phyloP scores from a whole-genome alignment of 2,329 filamentous ascomycete genomes.

The Hypoxylon sp. region DNA sequence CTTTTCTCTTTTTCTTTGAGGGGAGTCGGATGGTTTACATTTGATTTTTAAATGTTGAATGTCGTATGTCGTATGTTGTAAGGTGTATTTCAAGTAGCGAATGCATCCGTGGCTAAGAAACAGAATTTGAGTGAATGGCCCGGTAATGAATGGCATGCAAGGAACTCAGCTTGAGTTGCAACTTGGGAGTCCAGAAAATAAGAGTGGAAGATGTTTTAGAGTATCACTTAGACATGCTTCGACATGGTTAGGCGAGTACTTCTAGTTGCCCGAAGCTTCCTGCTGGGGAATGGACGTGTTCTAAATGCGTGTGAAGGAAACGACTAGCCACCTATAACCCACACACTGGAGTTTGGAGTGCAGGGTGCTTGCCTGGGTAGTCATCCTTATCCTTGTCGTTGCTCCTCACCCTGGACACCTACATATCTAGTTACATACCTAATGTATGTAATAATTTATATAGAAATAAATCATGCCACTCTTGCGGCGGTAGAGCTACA shows the following conservation, averaged over 20 bases:
- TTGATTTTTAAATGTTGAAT: too few species aligned
- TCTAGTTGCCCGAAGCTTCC: not conserved
- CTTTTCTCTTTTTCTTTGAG: not conserved
- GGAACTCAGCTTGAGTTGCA: not conserved
- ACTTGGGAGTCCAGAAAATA: not conserved
- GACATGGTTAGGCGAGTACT: not conserved
- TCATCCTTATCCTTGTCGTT: not conserved
- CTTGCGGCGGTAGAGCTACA: not conserved
- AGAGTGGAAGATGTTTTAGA: not conserved
- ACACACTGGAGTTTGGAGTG: not conserved
- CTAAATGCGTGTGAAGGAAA: not conserved
- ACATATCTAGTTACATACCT: not conserved
- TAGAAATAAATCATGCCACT: not conserved
- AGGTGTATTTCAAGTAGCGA: conserved; percentile 19
- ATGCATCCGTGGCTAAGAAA: conserved; percentile 9
- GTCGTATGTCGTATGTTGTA: conserved; percentile 7
- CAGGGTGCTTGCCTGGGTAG: not conserved
- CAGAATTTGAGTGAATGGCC: not conserved
- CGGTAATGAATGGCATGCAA: not conserved
- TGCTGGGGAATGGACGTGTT: not conserved
- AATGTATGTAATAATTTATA: not conserved
- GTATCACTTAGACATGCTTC: not conserved
- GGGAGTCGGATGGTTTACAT: too few species aligned
- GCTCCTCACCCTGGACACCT: not conserved
- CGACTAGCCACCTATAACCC: not conserved